phyloP scores from a whole-genome alignment of 768 basidiomycete species.

The Trametes elegans region DNA sequence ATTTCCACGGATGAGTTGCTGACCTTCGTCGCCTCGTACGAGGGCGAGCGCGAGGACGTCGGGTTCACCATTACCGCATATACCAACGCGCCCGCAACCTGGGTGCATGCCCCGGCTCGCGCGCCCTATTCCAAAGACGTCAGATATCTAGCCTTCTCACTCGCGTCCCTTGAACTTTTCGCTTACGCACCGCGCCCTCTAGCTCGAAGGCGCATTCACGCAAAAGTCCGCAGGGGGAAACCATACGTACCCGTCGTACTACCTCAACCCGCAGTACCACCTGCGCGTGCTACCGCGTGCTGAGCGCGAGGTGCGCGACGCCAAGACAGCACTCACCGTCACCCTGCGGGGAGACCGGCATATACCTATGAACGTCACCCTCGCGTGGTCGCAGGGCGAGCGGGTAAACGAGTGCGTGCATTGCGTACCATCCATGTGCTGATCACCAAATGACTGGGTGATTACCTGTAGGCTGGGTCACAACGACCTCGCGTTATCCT shows the following conservation, averaged over 20 bases:
- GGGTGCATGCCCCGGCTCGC: conserved; percentile 15
- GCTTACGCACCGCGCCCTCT: not conserved
- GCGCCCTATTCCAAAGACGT: conserved; percentile 30
- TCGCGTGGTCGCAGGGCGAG: conserved; percentile 74
- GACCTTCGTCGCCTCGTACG: conserved; percentile 64
- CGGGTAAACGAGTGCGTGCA: conserved; percentile 69
- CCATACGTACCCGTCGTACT: conserved; percentile 72
- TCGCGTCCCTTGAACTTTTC: not conserved
- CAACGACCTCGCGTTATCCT: conserved; percentile 69
- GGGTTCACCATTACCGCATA: conserved; percentile 71
- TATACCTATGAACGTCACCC: conserved; percentile 68
- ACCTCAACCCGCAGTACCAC: conserved; percentile 88
- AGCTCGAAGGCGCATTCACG: conserved; percentile 65
- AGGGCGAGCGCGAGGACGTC: conserved; percentile 57
- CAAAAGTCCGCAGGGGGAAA: conserved; percentile 83
- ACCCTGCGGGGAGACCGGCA: conserved; percentile 58
- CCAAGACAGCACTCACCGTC: conserved; percentile 43
- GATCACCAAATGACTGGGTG: not conserved
- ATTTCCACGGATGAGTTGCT: conserved; percentile 34
- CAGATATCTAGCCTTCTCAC: not conserved
- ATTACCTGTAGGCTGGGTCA: conserved; percentile 44
- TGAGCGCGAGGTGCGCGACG: not conserved
- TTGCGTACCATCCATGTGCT: not conserved
- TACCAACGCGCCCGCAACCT: conserved; percentile 35
- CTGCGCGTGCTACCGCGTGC: conserved; percentile 50